Evolutionary conservation across 1,139 yeast genomes (phyloP), one percentile per base, ranked within the genome.

Genomic region (Schwanniomyces etchellsii): DNA sequence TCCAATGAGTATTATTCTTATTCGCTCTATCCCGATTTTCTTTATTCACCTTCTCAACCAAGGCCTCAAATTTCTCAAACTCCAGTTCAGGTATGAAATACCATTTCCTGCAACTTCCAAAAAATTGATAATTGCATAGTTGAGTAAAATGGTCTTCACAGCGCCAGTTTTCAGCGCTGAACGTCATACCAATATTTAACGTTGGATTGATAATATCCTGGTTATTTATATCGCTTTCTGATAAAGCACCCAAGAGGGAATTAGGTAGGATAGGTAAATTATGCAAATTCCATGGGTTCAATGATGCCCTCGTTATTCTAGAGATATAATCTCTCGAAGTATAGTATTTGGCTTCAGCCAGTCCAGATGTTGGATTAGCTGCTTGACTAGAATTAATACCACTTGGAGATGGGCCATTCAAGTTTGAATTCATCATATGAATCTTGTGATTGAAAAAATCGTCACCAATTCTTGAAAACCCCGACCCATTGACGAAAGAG

Each of bases 91-190:
- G 81, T 13, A 88, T 71, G 27, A 86, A 76, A 44, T 81, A 84
- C 94, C 95, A 83, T n/a, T 80, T 59, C 46, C 77, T 80, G 16
- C 71, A 57, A 4, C 79, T 80, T 5, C 95, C 95, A 32, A 72
- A 54, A 42, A 81, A 83, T 38, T 77, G 84, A 44, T 73, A 83
- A 47, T 80, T 81, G 16, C 76, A 63, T 6, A 73, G 59, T 36
- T 81, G 82, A 1, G 88, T 60, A 49, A 77, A 79, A 43, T 81
- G 91, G 43, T 85, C 95, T 45, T 82, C 93, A 32, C 74, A 60
- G 32, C 65, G 68, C 95, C 95, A 88, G 42, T 81, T 74, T 36
- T 77, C 76, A 2, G 81, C 65, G 27, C 88, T 73, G 44, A 78
- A 81, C 14, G 81, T 61, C 83, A 79, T 79, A 1, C 83, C 85